A percentile compares a stretch with the other conserved stretches of the same genome.
Evolutionary conservation across 2,329 filamentous ascomycete genomes (phyloP).

Genomic region (Penicillium sp.): DNA sequence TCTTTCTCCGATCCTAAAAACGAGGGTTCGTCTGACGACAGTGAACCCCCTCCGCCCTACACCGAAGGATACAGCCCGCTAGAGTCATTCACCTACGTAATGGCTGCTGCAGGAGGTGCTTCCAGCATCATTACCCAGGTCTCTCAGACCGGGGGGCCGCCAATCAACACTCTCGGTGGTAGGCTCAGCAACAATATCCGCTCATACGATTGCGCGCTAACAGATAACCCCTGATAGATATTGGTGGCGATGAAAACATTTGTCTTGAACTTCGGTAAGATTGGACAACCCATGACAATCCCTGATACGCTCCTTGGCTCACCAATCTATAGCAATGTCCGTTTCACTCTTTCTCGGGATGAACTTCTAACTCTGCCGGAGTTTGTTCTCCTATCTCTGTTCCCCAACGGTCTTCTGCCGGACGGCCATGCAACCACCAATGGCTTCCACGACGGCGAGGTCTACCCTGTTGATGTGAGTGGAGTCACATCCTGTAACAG

Average conservation of each 20-base stretch:
- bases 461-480: conserved; percentile 96
- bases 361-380: conserved; percentile 94
- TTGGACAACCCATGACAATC: not conserved
- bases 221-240: conserved; percentile 54
- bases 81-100: conserved; percentile 90
- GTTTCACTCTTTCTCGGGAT: conserved; percentile 91
- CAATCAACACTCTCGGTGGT: conserved; percentile 88
- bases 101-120: conserved; percentile 95
- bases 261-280: conserved; percentile 87
- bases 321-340: conserved; percentile 68
- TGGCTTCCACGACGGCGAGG: conserved; percentile 86
- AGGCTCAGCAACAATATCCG: conserved; percentile 18
- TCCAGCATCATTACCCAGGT: conserved; percentile 99
- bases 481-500: not conserved
- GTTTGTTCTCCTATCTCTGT: conserved; percentile 95
- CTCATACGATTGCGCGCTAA: not conserved
- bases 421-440: conserved; percentile 81
- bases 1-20: conserved; percentile 82
- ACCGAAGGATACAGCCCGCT: conserved; percentile 91
- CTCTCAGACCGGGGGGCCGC: conserved; percentile 82
- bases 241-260: conserved; percentile 89
- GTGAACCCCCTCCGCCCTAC: conserved; percentile 93
- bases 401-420: conserved; percentile 96
- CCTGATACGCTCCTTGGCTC: not conserved
- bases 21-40: conserved; percentile 71